phyloP scores from a whole-genome alignment of 2,329 filamentous ascomycete species.

The Ascochyta pisi region DNA sequence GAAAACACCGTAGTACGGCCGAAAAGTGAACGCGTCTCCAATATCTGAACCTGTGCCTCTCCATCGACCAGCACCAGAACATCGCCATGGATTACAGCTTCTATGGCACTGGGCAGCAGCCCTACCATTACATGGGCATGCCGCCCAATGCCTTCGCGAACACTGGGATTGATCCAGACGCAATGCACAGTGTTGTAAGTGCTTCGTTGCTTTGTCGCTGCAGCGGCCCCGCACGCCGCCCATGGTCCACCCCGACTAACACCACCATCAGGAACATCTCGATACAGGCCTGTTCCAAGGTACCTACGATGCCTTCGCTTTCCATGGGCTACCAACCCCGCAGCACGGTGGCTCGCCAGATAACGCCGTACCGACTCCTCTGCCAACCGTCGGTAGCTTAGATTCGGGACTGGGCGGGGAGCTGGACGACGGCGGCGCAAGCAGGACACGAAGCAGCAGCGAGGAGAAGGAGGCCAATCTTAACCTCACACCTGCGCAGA shows the following conservation, averaged over 20 bases:
- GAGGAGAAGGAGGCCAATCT: slow-evolving; percentile 54
- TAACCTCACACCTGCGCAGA: slow-evolving; percentile 57
- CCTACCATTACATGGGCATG: slow-evolving; percentile 58
- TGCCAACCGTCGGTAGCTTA: slow-evolving; percentile 48
- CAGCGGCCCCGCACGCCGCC: slow-evolving; percentile 18
- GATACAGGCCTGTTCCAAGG: slow-evolving; percentile 46
- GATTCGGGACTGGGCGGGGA: slow-evolving; percentile 54
- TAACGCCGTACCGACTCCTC: slow-evolving; percentile 34
- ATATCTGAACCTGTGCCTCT: not conserved
- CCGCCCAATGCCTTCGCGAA: slow-evolving; percentile 47
- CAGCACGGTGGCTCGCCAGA: slow-evolving; percentile 44
- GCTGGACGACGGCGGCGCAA: slow-evolving; percentile 42
- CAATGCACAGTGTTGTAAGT: slow-evolving; percentile 44
- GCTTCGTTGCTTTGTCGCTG: slow-evolving; percentile 12
- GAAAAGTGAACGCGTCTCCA: not conserved
- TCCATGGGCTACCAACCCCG: slow-evolving; percentile 36
- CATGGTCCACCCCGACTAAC: slow-evolving; percentile 29
- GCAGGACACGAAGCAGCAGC: slow-evolving; percentile 52
- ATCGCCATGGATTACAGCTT: slow-evolving; percentile 64
- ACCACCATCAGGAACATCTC: slow-evolving; percentile 50
- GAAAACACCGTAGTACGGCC: slow-evolving; percentile 13
- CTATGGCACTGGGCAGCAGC: slow-evolving; percentile 55
- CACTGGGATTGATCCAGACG: slow-evolving; percentile 47
- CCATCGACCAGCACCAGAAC: slow-evolving; percentile 3
- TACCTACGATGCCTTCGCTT: slow-evolving; percentile 41